Conservation (phyloP, 1,284 basidiomycete genomes). For the Pseudozyma pruni region DNA sequence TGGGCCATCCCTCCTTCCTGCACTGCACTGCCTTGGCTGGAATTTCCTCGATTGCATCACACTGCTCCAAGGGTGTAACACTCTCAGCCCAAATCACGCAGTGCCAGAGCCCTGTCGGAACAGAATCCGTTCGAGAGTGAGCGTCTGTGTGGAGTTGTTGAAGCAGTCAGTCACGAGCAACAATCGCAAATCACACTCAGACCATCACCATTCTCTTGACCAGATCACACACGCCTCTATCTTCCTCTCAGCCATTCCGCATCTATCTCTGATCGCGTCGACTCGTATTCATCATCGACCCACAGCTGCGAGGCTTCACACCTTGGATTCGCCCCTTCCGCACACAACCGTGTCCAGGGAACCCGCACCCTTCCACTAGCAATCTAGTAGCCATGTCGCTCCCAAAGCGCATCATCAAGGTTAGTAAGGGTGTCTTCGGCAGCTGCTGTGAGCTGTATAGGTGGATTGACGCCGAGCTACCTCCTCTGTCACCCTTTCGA, state of each 20-base stretch:
- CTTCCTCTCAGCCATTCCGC: constrained; percentile 8
- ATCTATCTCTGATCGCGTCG: neutral
- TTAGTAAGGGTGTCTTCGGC: constrained; percentile 17
- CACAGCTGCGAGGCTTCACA: too few relatives aligned
- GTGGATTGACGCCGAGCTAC: neutral
- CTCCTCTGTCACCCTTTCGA: neutral
- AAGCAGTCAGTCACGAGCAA: neutral
- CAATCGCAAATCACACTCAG: neutral
- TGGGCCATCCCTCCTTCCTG: constrained; percentile 2
- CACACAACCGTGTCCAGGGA: too few relatives aligned
- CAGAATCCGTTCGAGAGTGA: too few relatives aligned
- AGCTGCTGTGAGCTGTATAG: too few relatives aligned
- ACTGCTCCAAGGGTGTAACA: too few relatives aligned
- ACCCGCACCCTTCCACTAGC: too few relatives aligned
- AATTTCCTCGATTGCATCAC: neutral
- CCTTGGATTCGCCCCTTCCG: too few relatives aligned
- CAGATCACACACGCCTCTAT: neutral
- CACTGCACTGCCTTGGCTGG: neutral
- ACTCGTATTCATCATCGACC: neutral
- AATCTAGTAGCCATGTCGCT: constrained; percentile 52
- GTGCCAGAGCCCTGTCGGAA: neutral
- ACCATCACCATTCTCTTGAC: neutral
- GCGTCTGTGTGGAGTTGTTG: too few relatives aligned
- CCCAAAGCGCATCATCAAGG: constrained; percentile 68
- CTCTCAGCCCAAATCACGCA: too few relatives aligned